Conservation (phyloP, 192 early-diverging fungal genomes). For the Entomortierella chlamydospora region DNA sequence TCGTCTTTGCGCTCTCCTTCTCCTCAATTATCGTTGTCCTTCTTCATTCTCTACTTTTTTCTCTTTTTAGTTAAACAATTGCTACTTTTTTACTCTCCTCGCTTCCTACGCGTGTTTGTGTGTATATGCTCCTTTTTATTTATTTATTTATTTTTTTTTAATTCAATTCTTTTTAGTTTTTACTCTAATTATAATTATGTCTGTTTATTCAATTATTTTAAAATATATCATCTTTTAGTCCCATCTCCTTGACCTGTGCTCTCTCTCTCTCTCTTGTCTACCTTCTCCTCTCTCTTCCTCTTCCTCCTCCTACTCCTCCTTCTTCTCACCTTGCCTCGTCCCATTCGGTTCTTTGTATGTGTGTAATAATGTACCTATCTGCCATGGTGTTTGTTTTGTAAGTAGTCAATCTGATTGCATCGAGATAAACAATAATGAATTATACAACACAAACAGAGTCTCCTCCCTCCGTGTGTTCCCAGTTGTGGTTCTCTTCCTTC, state of each 20-base stretch:
- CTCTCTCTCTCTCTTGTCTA: conserved; percentile 2
- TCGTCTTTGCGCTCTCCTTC: not conserved
- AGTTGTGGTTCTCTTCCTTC: conserved; percentile 6
- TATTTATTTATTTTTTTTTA: not conserved
- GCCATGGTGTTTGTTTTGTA: too few relatives aligned
- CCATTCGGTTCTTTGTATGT: not conserved
- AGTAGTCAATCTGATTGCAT: too few relatives aligned
- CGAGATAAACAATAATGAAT: too few relatives aligned
- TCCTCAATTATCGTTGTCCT: not conserved
- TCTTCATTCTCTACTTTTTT: not conserved
- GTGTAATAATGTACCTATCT: not conserved
- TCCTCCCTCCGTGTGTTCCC: not conserved
- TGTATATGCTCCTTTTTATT: not conserved
- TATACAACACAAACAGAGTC: too few relatives aligned
- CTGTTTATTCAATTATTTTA: not conserved
- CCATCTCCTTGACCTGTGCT: not conserved
- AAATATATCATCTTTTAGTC: not conserved
- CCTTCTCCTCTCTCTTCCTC: not conserved
- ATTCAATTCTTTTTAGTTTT: not conserved
- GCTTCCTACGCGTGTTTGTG: not conserved
- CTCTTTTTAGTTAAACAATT: not conserved
- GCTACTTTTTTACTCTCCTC: not conserved
- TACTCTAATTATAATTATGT: conserved; percentile 9
- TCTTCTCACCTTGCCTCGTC: not conserved
- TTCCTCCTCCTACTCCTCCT: not conserved